Percentiles rank a stretch among this genome's conserved stretches.
phyloP scores from a whole-genome alignment of 768 basidiomycete genomes.

The Lentinula sp. region DNA sequence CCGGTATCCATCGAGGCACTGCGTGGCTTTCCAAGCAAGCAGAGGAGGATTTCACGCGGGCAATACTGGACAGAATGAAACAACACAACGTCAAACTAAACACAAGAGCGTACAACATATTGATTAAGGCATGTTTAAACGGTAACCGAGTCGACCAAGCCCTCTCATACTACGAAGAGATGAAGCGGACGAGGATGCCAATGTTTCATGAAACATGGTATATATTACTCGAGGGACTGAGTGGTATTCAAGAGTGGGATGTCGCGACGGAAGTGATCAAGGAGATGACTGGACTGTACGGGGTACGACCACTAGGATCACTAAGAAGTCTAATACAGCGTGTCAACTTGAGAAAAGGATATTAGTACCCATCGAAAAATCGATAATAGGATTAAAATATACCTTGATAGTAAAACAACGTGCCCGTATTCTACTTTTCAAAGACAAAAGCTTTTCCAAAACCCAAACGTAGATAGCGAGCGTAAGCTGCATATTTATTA shows the following conservation, averaged over 20 bases:
- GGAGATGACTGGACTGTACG: constrained; percentile 45
- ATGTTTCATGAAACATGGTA: constrained; percentile 69
- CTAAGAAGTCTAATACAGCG: constrained; percentile 42
- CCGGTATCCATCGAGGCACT: constrained; percentile 57
- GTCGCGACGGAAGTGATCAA: constrained; percentile 53
- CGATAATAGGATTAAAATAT: neutral
- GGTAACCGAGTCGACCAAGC: constrained; percentile 45
- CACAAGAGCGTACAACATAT: constrained; percentile 67
- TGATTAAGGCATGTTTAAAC: constrained; percentile 63
- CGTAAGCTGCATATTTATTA: constrained; percentile 45
- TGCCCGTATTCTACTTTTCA: constrained; percentile 17
- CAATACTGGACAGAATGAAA: constrained; percentile 56
- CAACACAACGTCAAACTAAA: constrained; percentile 46
- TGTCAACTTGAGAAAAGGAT: constrained; percentile 26
- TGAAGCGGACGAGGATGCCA: constrained; percentile 41
- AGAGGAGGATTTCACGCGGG: constrained; percentile 38
- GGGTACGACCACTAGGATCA: constrained; percentile 37
- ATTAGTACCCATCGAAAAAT: neutral
- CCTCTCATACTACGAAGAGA: constrained; percentile 53
- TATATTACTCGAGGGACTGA: constrained; percentile 63
- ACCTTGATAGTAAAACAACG: neutral
- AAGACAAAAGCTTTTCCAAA: constrained; percentile 60
- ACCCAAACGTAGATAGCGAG: constrained; percentile 64
- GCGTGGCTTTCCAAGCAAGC: constrained; percentile 38
- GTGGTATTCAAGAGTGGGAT: constrained; percentile 50